phyloP scores from a whole-genome alignment of 176 grass and related monocot species.

The Lolium rigidum region DNA sequence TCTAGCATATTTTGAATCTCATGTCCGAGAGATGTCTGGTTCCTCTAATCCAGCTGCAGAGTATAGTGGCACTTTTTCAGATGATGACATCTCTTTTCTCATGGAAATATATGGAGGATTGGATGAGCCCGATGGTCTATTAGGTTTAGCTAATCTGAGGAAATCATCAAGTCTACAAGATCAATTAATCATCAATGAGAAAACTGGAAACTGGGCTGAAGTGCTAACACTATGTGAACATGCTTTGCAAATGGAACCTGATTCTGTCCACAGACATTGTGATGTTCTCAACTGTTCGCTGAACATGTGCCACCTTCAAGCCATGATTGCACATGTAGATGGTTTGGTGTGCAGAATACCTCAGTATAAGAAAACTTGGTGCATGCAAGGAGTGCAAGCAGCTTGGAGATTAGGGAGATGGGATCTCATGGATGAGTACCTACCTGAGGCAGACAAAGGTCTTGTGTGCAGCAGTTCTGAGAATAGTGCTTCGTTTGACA shows the following conservation, averaged over 20 bases:
- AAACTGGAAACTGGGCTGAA: constrained; percentile 96
- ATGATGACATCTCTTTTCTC: constrained; percentile 94
- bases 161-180: constrained; percentile 93
- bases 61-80: constrained; percentile 77
- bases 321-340: constrained; percentile 97
- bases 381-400: constrained; percentile 95
- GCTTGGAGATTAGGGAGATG: constrained; percentile 96
- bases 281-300: constrained; percentile 96
- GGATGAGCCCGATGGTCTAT: constrained; percentile 92
- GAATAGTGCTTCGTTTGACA: constrained; percentile 89
- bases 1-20: constrained; percentile 90
- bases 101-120: constrained; percentile 98
- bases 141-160: constrained; percentile 84
- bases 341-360: constrained; percentile 81
- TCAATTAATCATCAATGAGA: constrained; percentile 96
- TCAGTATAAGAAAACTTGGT: constrained; percentile 87
- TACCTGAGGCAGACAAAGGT: constrained; percentile 70
- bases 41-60: constrained; percentile 95
- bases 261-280: constrained; percentile 93
- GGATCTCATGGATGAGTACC: constrained; percentile 97
- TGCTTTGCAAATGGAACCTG: constrained; percentile 88
- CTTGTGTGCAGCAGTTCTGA: constrained; percentile 58
- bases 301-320: constrained; percentile 97
- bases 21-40: constrained; percentile 82
- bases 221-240: constrained; percentile 94